phyloP scores from a whole-genome alignment of 371 early-diverging fungal genomes.

The Batkoa obscura region DNA sequence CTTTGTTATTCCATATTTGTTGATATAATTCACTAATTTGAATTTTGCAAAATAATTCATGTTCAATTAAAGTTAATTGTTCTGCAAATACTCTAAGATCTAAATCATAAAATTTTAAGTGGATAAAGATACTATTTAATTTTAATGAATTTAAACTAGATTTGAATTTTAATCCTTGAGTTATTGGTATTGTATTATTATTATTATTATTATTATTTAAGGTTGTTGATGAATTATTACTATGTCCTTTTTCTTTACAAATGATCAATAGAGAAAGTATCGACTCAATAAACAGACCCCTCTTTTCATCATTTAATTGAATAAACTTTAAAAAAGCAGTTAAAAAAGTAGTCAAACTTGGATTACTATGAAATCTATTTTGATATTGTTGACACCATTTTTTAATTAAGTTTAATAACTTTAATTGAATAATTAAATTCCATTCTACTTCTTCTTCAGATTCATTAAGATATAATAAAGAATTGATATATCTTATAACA shows the following conservation, averaged over 20 bases:
- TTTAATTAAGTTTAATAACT: conserved; percentile 36
- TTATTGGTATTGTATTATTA: too few relatives aligned
- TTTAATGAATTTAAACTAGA: background rate
- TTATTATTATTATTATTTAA: too few relatives aligned
- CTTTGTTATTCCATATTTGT: conserved; percentile 19
- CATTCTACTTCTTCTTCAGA: conserved; percentile 11
- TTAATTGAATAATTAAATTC: conserved; percentile 25
- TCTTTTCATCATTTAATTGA: background rate
- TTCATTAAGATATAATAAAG: background rate
- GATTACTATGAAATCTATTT: conserved; percentile 21
- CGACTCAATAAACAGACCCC: background rate
- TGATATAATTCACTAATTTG: conserved; percentile 26
- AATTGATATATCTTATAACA: conserved; percentile 19
- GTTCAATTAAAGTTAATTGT: conserved; percentile 41
- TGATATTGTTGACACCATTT: conserved; percentile 34
- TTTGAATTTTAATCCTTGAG: background rate
- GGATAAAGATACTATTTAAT: too few relatives aligned
- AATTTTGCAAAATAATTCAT: conserved; percentile 25
- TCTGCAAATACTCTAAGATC: conserved; percentile 24
- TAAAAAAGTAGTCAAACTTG: conserved; percentile 8
- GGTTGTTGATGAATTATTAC: background rate
- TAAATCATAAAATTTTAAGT: conserved; percentile 16
- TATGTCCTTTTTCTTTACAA: too few relatives aligned
- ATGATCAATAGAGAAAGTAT: too few relatives aligned
- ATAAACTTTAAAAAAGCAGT: background rate